phyloP scores from a whole-genome alignment of 2,329 filamentous ascomycete genomes.

The Chalaropsis ovoidea region DNA sequence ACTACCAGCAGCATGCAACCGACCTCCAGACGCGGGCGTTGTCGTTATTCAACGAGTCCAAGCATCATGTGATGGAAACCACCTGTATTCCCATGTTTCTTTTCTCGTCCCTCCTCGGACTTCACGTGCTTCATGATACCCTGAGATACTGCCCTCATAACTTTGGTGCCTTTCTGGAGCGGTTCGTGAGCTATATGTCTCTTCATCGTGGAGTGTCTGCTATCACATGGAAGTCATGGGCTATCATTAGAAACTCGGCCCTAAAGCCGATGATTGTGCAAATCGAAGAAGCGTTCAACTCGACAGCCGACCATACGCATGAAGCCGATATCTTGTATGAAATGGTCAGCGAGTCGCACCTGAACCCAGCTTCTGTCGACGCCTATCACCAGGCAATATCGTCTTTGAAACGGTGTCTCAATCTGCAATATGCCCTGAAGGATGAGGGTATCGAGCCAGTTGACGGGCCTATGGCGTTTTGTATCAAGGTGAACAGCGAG shows the following conservation, averaged over 20 bases:
- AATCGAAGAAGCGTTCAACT: background rate
- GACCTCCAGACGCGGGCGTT: conserved; percentile 39
- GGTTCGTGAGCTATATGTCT: background rate
- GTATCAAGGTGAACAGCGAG: conserved; percentile 21
- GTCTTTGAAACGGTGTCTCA: background rate
- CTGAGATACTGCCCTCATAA: background rate
- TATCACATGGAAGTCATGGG: background rate
- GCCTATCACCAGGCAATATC: background rate
- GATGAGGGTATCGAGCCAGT: background rate
- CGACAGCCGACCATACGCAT: background rate
- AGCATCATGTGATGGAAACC: background rate
- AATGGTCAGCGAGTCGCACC: background rate
- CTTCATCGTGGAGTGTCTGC: background rate
- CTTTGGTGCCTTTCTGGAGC: background rate
- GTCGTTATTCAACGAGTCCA: conserved; percentile 20
- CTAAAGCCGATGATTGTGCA: background rate
- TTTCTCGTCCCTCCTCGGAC: background rate
- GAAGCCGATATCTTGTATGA: background rate
- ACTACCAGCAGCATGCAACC: conserved; percentile 35
- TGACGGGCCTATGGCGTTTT: background rate
- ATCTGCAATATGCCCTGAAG: background rate
- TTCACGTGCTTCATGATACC: background rate
- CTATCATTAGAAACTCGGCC: background rate
- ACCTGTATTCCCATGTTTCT: background rate
- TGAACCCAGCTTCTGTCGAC: background rate